These are phyloP conservation scores for Kodamaea hsintzibuensis DNA, from an alignment of 805 yeast genomes.

Conservation along the genomic window DNA sequence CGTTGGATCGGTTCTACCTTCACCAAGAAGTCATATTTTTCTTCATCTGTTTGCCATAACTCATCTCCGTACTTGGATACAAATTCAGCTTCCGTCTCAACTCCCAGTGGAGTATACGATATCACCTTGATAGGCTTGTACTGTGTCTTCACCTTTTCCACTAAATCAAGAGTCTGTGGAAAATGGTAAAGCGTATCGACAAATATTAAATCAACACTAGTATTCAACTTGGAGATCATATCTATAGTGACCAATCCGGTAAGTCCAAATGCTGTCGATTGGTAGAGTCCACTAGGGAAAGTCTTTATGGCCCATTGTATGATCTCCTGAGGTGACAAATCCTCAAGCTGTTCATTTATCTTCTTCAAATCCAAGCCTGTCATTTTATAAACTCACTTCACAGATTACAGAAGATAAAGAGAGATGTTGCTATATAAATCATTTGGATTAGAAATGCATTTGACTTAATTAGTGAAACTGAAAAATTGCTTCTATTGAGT, in stretches of 20 bases:
- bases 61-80: constrained; percentile 66
- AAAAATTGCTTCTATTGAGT: too few species aligned
- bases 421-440: neutral
- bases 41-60: constrained; percentile 83
- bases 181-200: constrained; percentile 91
- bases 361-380: constrained; percentile 49
- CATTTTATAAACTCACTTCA: neutral
- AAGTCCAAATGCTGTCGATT: constrained; percentile 93
- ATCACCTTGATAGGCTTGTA: constrained; percentile 59
- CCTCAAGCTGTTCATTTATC: constrained; percentile 61
- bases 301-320: constrained; percentile 82
- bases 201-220: constrained; percentile 73
- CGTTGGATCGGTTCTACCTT: constrained; percentile 92
- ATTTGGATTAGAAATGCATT: too few species aligned
- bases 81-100: constrained; percentile 61
- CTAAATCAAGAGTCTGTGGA: constrained; percentile 85
- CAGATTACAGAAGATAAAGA: too few species aligned
- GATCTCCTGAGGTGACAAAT: constrained; percentile 66
- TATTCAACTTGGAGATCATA: constrained; percentile 60
- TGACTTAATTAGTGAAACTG: too few species aligned
- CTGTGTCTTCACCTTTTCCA: constrained; percentile 53
- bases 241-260: constrained; percentile 89
- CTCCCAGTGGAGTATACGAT: constrained; percentile 65
- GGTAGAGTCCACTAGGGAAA: constrained; percentile 71
- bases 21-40: constrained; percentile 77